Percentiles rank a stretch among this genome's conserved stretches.
Evolutionary conservation across 805 yeast species (phyloP).

Genomic region (Diddensiella caesifluorescens): DNA sequence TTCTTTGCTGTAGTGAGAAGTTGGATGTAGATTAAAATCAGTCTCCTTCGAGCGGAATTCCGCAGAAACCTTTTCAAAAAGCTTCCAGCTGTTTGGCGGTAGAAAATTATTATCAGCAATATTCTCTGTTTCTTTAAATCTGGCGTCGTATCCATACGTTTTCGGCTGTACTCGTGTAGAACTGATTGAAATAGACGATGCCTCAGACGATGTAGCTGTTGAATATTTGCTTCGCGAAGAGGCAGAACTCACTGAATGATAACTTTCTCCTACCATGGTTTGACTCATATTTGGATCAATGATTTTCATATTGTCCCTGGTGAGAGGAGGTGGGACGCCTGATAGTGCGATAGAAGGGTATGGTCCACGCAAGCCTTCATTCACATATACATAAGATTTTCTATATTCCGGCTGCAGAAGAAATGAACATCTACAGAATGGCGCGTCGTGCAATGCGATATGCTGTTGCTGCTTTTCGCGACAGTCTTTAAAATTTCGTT

Average conservation of each 20-base stretch:
- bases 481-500: slow-evolving; percentile 42
- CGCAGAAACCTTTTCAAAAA: slow-evolving; percentile 5
- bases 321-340: slow-evolving; percentile 54
- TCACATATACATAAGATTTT: slow-evolving; percentile 28
- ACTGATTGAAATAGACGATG: neutral
- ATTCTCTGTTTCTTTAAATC: slow-evolving; percentile 1
- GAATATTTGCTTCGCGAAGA: slow-evolving; percentile 10
- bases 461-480: slow-evolving; percentile 57
- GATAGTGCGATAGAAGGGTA: slow-evolving; percentile 61
- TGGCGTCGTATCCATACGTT: neutral
- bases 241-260: slow-evolving; percentile 16
- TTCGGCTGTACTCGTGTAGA: neutral
- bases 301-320: slow-evolving; percentile 42
- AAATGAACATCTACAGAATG: slow-evolving; percentile 76
- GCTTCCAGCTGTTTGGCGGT: slow-evolving; percentile 21
- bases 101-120: slow-evolving; percentile 12
- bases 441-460: slow-evolving; percentile 67
- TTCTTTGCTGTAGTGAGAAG: slow-evolving; percentile 11
- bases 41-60: slow-evolving; percentile 4
- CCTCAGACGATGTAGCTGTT: neutral
- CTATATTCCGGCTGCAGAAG: slow-evolving; percentile 50
- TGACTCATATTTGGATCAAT: slow-evolving; percentile 27
- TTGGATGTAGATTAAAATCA: slow-evolving; percentile 16
- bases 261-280: slow-evolving; percentile 14
- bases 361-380: slow-evolving; percentile 46